Percentiles rank a stretch among this genome's conserved stretches.
Conservation (phyloP, 2,329 filamentous ascomycete species). For the Neonectria ditissima region DNA sequence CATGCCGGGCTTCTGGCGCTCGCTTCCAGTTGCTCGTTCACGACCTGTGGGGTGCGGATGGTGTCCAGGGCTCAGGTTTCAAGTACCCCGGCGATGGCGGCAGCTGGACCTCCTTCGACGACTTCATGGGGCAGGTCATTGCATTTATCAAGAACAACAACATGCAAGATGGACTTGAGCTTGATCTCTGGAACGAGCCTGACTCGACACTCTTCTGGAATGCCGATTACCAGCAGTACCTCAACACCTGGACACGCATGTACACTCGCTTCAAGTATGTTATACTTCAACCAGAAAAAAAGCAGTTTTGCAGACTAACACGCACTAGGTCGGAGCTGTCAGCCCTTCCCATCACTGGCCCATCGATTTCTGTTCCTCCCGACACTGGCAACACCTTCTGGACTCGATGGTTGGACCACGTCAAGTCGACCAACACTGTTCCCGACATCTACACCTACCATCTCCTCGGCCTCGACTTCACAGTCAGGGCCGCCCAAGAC, state of each 20-base stretch:
- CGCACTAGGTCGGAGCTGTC: constrained; percentile 1
- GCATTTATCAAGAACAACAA: constrained; percentile 11
- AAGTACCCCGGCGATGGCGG: constrained; percentile 8
- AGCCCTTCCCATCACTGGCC: neutral
- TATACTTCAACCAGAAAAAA: neutral
- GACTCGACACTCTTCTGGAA: constrained; percentile 10
- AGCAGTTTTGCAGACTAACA: neutral
- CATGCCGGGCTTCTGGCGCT: neutral
- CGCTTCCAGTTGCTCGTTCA: constrained; percentile 11
- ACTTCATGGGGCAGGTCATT: constrained; percentile 9
- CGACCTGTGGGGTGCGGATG: constrained; percentile 11
- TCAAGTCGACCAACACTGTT: constrained; percentile 5
- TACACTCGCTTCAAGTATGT: constrained; percentile 2
- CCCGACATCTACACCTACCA: constrained; percentile 15
- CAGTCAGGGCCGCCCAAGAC: neutral
- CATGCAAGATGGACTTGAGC: neutral
- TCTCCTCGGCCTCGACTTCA: constrained; percentile 2
- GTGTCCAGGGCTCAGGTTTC: constrained; percentile 1
- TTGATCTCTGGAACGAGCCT: constrained; percentile 17
- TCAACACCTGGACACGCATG: constrained; percentile 10
- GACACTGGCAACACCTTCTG: constrained; percentile 4
- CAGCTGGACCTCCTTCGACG: constrained; percentile 3
- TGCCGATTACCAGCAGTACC: constrained; percentile 9
- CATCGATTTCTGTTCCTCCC: constrained; percentile 8
- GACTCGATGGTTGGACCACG: constrained; percentile 12